Evolutionary conservation across 2,329 filamentous ascomycete genomes (phyloP), one percentile per base, ranked within the genome.

Genomic region (Venturia nashicola): DNA sequence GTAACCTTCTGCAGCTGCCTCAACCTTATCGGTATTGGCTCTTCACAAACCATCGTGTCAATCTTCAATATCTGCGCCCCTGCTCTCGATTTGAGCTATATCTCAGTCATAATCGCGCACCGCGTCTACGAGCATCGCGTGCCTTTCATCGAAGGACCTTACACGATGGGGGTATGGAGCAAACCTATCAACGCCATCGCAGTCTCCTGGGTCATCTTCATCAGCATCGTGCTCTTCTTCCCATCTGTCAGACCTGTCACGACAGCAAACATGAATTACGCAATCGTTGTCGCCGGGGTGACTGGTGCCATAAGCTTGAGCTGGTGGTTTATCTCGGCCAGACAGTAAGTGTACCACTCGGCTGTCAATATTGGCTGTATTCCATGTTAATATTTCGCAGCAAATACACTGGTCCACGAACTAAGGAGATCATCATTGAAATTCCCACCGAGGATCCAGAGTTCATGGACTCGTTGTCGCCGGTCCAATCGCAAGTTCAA

Each of bases 171-270:
- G 0, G 75, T 68, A 67, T 84, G 80, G 80, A 80, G 81, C 62
- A 78, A 77, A 60, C 77, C 78, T 0, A 71, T 86, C 61, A 86
- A 86, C 67, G 74, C 75, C 7, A 72, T 85, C 14, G 82, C 84
- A 1, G 78, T 84, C n/a, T 71, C 74, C 3, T 87, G 85, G 85
- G 83, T 86, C 3, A 67, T 79, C 34, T 85, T 86, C 69, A 86
- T 87, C 67, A 85, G 82, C 68, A 76, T 82, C 11, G 79, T 86
- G n/a, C 73, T 87, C 20, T 83, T 79, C 71, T 79, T 79, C 72
- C 78, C 77, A 3, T 73, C 76, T 0, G 68, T 72, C n/a, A 74
- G 73, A 42, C 77, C 77, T 1, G 75, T 79, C 18, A 77, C 73
- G 3, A 68, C 73, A 0, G 70, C 71, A 48, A 79, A 79, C 67